Base-by-base conservation (phyloP, 106 monocot species). In the Phalaenopsis aphrodite region DNA sequence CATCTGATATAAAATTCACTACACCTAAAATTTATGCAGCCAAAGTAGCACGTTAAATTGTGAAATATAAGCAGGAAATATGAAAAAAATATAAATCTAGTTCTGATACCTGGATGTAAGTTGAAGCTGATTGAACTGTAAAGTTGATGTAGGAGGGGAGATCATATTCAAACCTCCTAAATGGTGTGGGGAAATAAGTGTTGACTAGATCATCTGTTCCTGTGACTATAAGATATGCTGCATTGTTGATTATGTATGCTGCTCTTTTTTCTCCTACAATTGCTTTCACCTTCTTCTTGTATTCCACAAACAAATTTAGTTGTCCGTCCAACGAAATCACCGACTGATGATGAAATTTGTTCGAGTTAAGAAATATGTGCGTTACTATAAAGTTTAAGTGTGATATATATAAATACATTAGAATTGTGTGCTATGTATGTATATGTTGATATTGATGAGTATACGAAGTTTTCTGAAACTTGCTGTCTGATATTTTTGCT, bases 161-260 rank as follows among this genome's bases (percentile, higher is more conserved):
- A 81, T 88, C 86, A 46, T 82, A 93, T 16, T 87, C 30, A n/a
- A 24, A 1, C 21, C 67, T 84, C 39, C 88, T 76, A 9, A 87
- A 80, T 19, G 86, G 88, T 19, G 83, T 80, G 23, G 81, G 80
- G 57, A 90, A 88, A 69, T 93, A 93, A 19, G 93, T 93, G 23
- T 93, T 90, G 61, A 86, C 88, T 9, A 93, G 43, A 58, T 93
- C 93, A 84, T 90, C 88, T 56, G 82, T 90, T 30, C 90, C 90
- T 8, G 88, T 83, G 49, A 85, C 81, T 11, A 90, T 47, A 7
- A 81, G 10, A 42, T 83, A 90, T 18, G 85, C 0, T 52, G 86
- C 76, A 8, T 78, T 24, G 41, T 80, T 74, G 3, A 85, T 58
- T 41, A 90, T 82, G 5, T 58, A 78, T 3, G 81, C 69, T 11